These are phyloP conservation scores for Pyrenula aspistea DNA, from an alignment of 495 filamentous ascomycete species.

Conservation along the genomic window DNA sequence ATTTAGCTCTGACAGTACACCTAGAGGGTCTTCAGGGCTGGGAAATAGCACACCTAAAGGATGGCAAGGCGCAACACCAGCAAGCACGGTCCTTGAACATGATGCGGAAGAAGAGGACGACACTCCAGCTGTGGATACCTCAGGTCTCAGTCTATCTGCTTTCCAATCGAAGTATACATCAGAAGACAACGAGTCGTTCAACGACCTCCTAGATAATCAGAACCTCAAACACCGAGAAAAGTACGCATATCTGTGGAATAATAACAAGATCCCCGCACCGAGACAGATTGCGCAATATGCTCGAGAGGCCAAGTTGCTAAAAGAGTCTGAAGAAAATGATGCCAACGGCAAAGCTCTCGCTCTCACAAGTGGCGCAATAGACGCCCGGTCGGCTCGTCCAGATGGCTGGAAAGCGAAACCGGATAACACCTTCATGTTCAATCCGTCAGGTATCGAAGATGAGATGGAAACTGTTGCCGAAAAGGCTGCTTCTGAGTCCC, in stretches of 20 bases:
- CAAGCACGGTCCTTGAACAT: neutral
- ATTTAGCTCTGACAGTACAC: slow-evolving; percentile 20
- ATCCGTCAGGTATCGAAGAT: slow-evolving; percentile 57
- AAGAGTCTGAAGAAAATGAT: slow-evolving; percentile 9
- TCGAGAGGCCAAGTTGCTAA: slow-evolving; percentile 44
- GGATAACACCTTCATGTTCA: slow-evolving; percentile 82
- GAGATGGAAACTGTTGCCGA: slow-evolving; percentile 51
- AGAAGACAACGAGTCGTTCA: slow-evolving; percentile 95
- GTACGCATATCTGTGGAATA: slow-evolving; percentile 76
- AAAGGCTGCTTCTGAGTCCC: slow-evolving; percentile 54
- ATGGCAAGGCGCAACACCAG: slow-evolving; percentile 25
- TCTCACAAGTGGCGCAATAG: slow-evolving; percentile 37
- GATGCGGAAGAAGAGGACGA: slow-evolving; percentile 3
- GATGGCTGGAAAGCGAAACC: slow-evolving; percentile 64
- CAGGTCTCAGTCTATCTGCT: slow-evolving; percentile 64
- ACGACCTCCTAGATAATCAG: slow-evolving; percentile 81
- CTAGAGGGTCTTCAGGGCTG: neutral
- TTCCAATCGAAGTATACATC: slow-evolving; percentile 92
- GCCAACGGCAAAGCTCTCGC: slow-evolving; percentile 33
- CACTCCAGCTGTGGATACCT: slow-evolving; percentile 50
- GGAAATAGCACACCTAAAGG: slow-evolving; percentile 32
- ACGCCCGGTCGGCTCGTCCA: slow-evolving; percentile 67
- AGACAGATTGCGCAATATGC: slow-evolving; percentile 73
- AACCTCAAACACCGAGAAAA: slow-evolving; percentile 73
- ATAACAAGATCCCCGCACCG: slow-evolving; percentile 79